A percentile compares a stretch with the other conserved stretches of the same genome.
Conservation (phyloP, 2,329 filamentous ascomycete genomes). For the Cordyceps cateniannulata region DNA sequence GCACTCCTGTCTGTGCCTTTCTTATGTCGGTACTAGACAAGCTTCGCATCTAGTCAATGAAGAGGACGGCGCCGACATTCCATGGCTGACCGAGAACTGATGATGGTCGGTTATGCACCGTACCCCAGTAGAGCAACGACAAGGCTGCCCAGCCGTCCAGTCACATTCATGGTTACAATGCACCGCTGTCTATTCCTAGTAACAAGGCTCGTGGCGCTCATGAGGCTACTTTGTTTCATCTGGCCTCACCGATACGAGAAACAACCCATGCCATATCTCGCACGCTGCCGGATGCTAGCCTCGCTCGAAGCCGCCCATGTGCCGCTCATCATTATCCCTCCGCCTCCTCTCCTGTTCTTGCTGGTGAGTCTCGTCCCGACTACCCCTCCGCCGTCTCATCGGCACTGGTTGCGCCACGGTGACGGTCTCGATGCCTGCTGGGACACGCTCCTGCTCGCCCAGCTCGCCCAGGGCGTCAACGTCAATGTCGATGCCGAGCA, state of each 20-base stretch:
- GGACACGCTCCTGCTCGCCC: constrained; percentile 64
- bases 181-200: neutral
- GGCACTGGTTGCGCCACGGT: constrained; percentile 64
- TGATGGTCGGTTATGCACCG: no score
- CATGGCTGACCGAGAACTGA: no score
- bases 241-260: no score
- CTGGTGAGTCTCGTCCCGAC: constrained; percentile 4
- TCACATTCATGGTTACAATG: no score
- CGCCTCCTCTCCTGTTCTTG: constrained; percentile 16
- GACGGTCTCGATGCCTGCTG: constrained; percentile 75
- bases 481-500: constrained; percentile 74
- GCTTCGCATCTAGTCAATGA: no score
- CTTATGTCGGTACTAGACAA: neutral
- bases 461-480: constrained; percentile 71
- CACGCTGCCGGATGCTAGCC: constrained; percentile 4
- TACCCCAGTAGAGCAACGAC: no score
- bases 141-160: no score
- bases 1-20: neutral
- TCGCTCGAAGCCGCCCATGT: constrained; percentile 23
- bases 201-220: neutral
- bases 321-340: constrained; percentile 19
- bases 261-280: no score
- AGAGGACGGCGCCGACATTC: no score
- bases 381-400: constrained; percentile 17
- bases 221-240: no score